Percentiles rank a stretch among this genome's conserved stretches.
Evolutionary conservation across 2,329 filamentous ascomycete species (phyloP).

Genomic region (Fusarium pseudonygamai): DNA sequence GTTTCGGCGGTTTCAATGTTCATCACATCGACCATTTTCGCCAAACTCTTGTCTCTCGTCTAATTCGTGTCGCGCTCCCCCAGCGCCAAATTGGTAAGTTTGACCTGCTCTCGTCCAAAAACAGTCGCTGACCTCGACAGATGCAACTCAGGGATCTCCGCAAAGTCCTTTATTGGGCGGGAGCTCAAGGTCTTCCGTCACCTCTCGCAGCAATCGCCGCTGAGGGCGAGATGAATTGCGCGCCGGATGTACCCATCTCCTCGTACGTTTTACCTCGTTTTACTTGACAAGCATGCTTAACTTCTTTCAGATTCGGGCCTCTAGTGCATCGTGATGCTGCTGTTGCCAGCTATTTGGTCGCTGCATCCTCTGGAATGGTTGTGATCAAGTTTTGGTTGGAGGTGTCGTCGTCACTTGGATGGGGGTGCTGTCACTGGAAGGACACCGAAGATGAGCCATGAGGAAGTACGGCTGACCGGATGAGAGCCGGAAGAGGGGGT

Average conservation of each 20-base stretch:
- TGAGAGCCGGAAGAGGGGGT: too few species aligned
- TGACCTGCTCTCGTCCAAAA: background rate
- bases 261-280: background rate
- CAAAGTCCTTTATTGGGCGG: background rate
- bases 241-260: background rate
- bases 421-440: too few species aligned
- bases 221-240: background rate
- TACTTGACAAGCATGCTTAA: too few species aligned
- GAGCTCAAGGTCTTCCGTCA: background rate
- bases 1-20: too few species aligned
- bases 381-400: background rate
- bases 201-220: background rate
- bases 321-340: accelerated
- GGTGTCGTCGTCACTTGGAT: background rate
- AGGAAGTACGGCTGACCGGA: too few species aligned
- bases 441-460: background rate
- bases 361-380: too few species aligned
- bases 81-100: background rate
- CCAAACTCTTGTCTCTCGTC: too few species aligned
- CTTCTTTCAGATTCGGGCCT: background rate
- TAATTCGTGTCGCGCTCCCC: background rate
- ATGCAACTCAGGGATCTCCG: accelerated
- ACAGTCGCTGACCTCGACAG: background rate
- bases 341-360: accelerated
- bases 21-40: background rate